Percentiles rank a stretch among this genome's conserved stretches.
These are phyloP conservation scores for Leccinum griseonigrum DNA, from an alignment of 1,284 basidiomycete species.

Conservation along the genomic window DNA sequence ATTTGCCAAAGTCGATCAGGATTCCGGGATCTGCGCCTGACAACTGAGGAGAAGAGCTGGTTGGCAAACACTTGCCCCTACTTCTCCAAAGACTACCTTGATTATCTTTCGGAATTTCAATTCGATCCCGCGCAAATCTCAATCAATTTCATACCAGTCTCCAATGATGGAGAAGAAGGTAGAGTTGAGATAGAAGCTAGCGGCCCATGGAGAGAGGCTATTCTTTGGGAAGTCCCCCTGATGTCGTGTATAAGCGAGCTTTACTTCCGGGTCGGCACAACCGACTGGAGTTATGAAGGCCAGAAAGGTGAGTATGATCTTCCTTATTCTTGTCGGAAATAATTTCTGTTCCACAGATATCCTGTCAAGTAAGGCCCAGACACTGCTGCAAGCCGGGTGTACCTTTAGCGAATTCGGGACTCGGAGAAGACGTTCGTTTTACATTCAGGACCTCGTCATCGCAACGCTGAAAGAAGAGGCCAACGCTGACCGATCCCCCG, in stretches of 20 bases:
- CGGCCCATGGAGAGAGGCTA: constrained; percentile 31
- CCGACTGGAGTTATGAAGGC: constrained; percentile 81
- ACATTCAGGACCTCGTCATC: constrained; percentile 80
- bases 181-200: constrained; percentile 68
- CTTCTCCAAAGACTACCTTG: constrained; percentile 72
- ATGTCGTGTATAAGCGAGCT: constrained; percentile 61
- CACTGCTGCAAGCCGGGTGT: constrained; percentile 69
- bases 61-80: constrained; percentile 74
- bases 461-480: constrained; percentile 65
- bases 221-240: constrained; percentile 95
- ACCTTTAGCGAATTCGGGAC: constrained; percentile 93
- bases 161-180: constrained; percentile 55
- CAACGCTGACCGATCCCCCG: constrained; percentile 54
- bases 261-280: constrained; percentile 49
- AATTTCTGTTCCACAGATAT: constrained; percentile 62
- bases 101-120: constrained; percentile 70
- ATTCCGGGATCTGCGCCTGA: constrained; percentile 65
- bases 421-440: constrained; percentile 79
- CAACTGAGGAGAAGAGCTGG: constrained; percentile 66
- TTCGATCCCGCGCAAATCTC: constrained; percentile 83
- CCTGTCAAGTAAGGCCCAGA: background rate
- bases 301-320: constrained; percentile 59
- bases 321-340: constrained; percentile 3
- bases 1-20: constrained; percentile 40
- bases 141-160: constrained; percentile 60